phyloP scores from a whole-genome alignment of 441 rosid species.

The Jatropha multifida region DNA sequence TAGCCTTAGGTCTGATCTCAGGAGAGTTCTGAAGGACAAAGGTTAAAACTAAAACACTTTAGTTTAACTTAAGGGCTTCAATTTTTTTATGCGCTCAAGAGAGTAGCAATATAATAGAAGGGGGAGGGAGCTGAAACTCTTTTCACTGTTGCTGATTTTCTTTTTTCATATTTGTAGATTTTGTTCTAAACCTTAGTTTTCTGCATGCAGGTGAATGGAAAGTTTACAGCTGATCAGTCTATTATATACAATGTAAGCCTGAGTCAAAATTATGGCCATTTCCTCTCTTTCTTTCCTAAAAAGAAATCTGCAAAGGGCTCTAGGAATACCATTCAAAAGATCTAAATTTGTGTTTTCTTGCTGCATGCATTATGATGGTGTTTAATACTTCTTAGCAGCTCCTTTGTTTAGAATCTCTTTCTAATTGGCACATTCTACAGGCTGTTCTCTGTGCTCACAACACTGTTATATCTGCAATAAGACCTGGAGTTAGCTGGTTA shows the following conservation, averaged over 20 bases:
- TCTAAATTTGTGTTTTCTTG: conserved; percentile 2
- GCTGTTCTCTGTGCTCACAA: conserved; percentile 90
- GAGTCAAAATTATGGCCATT: background rate
- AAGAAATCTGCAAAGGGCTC: background rate
- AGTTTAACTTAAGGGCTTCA: background rate
- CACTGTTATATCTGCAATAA: conserved; percentile 79
- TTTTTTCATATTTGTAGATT: background rate
- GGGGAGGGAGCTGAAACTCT: background rate
- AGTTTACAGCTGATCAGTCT: conserved; percentile 81
- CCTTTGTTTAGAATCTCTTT: conserved; percentile 17
- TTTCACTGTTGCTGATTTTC: background rate
- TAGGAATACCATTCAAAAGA: background rate
- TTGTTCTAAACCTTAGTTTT: conserved; percentile 10
- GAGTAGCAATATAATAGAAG: background rate
- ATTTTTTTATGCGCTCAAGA: background rate
- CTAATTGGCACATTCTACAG: conserved; percentile 38
- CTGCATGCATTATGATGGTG: background rate
- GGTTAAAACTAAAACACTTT: background rate
- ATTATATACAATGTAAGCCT: conserved; percentile 80
- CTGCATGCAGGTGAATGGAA: conserved; percentile 82
- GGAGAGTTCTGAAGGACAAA: background rate
- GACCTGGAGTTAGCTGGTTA: conserved; percentile 90
- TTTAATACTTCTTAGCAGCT: conserved; percentile 7
- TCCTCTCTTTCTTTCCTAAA: background rate
- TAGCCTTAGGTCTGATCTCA: background rate